phyloP scores from a whole-genome alignment of 305 asterid genomes.

The Fraxinus dipetala region DNA sequence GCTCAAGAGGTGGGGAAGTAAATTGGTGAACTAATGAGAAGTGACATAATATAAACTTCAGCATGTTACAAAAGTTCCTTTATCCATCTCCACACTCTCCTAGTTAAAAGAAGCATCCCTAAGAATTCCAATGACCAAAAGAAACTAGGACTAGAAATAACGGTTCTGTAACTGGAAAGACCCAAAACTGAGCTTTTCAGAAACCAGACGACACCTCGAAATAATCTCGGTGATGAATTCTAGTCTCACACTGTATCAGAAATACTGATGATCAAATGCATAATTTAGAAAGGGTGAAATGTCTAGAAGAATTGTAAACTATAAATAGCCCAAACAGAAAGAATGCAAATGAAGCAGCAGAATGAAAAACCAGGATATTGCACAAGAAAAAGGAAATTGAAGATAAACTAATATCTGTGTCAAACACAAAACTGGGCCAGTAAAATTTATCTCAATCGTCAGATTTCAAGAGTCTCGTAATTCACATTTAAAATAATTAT shows the following conservation, averaged over 20 bases:
- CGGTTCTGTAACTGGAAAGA: background rate
- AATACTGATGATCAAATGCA: background rate
- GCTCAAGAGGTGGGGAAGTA: conserved; percentile 3
- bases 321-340: background rate
- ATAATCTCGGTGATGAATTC: background rate
- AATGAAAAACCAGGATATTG: background rate
- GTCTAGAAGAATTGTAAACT: background rate
- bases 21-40: background rate
- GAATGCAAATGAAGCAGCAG: background rate
- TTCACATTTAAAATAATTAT: background rate
- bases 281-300: background rate
- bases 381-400: background rate
- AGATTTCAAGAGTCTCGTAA: background rate
- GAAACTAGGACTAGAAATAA: background rate
- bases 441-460: background rate
- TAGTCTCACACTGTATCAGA: background rate
- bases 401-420: background rate
- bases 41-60: background rate
- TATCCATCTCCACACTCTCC: background rate
- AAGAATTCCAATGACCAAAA: background rate
- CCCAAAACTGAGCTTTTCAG: background rate
- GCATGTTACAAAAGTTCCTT: conserved; percentile 3
- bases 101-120: background rate
- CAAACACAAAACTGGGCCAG: background rate
- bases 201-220: background rate